Conservation (phyloP, 495 filamentous ascomycete genomes). For the Chaetomium cochliodes region DNA sequence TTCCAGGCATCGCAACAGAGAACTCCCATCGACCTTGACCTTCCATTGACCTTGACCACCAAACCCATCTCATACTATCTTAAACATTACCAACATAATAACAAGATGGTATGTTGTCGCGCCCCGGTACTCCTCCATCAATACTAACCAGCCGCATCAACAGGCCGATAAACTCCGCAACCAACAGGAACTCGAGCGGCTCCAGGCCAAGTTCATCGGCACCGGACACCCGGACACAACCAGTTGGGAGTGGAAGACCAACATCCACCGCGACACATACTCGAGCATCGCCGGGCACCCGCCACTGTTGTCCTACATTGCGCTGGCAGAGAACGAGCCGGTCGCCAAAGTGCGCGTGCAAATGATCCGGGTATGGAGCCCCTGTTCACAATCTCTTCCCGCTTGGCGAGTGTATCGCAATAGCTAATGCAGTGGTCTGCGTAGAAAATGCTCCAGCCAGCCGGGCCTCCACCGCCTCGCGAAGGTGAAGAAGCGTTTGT, state of each 20-base stretch:
- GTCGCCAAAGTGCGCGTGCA: conserved; percentile 70
- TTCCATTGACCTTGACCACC: too few species aligned
- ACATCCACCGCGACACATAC: conserved; percentile 82
- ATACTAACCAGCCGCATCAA: not conserved
- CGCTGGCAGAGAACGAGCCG: conserved; percentile 80
- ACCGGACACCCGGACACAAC: conserved; percentile 99
- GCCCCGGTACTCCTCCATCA: not conserved
- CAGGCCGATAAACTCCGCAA: conserved; percentile 97
- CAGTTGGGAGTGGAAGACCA: conserved; percentile 90
- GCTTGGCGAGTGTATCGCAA: not conserved
- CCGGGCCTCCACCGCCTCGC: conserved; percentile 74
- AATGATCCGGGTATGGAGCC: conserved; percentile 64
- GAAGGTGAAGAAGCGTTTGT: conserved; percentile 46
- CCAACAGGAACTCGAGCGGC: conserved; percentile 92
- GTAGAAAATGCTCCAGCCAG: conserved; percentile 87
- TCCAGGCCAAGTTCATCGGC: conserved; percentile 91
- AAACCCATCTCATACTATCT: not conserved
- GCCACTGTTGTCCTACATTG: conserved; percentile 82
- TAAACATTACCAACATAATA: not conserved
- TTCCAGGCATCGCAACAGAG: too few species aligned
- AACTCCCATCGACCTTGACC: too few species aligned
- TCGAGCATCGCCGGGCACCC: conserved; percentile 87
- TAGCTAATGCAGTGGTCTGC: not conserved
- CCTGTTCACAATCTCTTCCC: not conserved
- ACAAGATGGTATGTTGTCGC: conserved; percentile 12